Conservation (phyloP, 306 rosid genomes). For the Nissolia schottii region DNA sequence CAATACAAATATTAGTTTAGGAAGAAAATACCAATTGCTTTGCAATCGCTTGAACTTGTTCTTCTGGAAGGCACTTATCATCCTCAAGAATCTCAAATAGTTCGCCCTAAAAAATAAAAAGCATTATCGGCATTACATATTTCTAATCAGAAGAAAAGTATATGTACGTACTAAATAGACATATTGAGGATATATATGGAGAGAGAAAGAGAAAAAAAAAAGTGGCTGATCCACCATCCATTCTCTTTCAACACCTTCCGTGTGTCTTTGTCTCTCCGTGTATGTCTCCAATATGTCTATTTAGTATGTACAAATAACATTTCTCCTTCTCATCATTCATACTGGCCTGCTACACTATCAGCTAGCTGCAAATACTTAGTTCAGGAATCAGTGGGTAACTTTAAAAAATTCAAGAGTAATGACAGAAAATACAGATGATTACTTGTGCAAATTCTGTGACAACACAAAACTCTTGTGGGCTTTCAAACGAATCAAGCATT, state of each 20-base stretch:
- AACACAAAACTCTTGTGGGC: slow-evolving; percentile 93
- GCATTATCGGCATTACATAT: slow-evolving; percentile 7
- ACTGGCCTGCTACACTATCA: neutral
- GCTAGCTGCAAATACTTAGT: neutral
- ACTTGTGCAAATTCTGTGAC: slow-evolving; percentile 98
- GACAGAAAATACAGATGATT: slow-evolving; percentile 32
- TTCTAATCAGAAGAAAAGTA: too few relatives aligned
- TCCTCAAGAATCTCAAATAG: slow-evolving; percentile 99
- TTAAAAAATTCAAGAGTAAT: slow-evolving; percentile 10
- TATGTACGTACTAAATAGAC: too few relatives aligned
- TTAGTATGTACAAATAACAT: too few relatives aligned
- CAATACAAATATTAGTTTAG: neutral
- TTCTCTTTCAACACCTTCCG: too few relatives aligned
- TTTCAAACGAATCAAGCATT: slow-evolving; percentile 98
- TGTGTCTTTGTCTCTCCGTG: too few relatives aligned
- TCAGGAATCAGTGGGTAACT: neutral
- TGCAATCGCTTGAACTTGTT: slow-evolving; percentile 98
- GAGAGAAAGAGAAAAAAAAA: too few relatives aligned
- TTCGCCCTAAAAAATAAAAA: slow-evolving; percentile 64
- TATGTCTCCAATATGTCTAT: too few relatives aligned
- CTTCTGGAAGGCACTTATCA: slow-evolving; percentile 97
- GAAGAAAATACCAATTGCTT: slow-evolving; percentile 78
- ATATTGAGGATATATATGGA: too few relatives aligned
- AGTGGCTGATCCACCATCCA: too few relatives aligned
- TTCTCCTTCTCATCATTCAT: too few relatives aligned